Conservation (phyloP, 352 stramenopile genomes). For the Achlya hypogyna region DNA sequence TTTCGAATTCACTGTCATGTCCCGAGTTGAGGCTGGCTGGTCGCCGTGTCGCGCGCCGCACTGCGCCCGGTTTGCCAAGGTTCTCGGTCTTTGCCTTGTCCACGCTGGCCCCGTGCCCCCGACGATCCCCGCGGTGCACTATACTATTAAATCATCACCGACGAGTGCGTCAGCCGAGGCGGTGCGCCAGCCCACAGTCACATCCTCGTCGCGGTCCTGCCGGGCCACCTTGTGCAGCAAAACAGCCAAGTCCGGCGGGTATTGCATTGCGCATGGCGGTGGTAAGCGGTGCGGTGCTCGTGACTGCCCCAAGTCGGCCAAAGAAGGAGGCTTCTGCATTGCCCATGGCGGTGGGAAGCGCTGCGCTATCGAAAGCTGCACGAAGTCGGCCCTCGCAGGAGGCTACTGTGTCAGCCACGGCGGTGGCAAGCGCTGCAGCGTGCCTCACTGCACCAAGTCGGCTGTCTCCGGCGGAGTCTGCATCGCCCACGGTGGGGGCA, state of each 20-base stretch:
- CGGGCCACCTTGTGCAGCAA: not conserved
- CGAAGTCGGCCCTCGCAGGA: constrained; percentile 31
- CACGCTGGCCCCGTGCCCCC: not conserved
- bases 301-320: constrained; percentile 16
- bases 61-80: constrained; percentile 12
- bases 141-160: not conserved
- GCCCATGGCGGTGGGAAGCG: constrained; percentile 22
- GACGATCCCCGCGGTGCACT: not conserved
- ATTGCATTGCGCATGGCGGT: constrained; percentile 21
- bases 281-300: constrained; percentile 18
- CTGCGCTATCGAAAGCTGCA: constrained; percentile 10
- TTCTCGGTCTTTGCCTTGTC: not conserved
- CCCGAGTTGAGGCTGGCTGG: too few species aligned
- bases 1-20: not conserved
- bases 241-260: constrained; percentile 18
- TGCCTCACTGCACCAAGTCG: constrained; percentile 60
- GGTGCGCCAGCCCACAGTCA: not conserved
- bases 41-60: not conserved
- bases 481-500: constrained; percentile 49
- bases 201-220: not conserved
- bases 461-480: constrained; percentile 64
- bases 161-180: not conserved
- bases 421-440: constrained; percentile 59
- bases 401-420: constrained; percentile 76
- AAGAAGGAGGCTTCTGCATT: constrained; percentile 23